phyloP scores from a whole-genome alignment of 2,329 filamentous ascomycete species.

The Daldinia eschscholtzii region DNA sequence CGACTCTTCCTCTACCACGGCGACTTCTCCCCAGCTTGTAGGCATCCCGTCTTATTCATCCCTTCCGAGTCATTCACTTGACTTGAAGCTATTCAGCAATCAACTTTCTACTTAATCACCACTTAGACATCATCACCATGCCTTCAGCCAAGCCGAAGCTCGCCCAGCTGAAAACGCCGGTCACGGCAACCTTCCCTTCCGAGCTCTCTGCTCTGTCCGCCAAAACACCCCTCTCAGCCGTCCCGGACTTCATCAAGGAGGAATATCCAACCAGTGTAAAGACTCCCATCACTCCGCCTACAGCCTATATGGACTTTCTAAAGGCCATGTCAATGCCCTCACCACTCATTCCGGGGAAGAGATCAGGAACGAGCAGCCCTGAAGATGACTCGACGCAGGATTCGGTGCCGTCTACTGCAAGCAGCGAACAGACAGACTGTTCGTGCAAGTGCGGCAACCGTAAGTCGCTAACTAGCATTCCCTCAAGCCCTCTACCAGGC shows the following conservation, averaged over 20 bases:
- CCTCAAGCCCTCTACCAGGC: slow-evolving; percentile 66
- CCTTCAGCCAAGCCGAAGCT: slow-evolving; percentile 70
- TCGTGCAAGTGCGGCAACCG: slow-evolving; percentile 68
- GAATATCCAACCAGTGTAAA: slow-evolving; percentile 71
- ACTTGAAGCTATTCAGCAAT: slow-evolving; percentile 52
- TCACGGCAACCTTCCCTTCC: slow-evolving; percentile 73
- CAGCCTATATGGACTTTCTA: slow-evolving; percentile 92
- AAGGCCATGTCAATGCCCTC: slow-evolving; percentile 83
- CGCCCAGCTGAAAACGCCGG: slow-evolving; percentile 71
- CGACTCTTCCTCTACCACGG: slow-evolving; percentile 51
- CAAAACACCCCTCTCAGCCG: slow-evolving; percentile 75
- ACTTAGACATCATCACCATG: slow-evolving; percentile 56
- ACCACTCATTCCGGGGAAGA: slow-evolving; percentile 70
- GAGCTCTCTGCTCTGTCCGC: slow-evolving; percentile 73
- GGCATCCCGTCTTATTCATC: slow-evolving; percentile 48
- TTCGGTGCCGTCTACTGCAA: slow-evolving; percentile 68
- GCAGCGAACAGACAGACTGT: slow-evolving; percentile 67
- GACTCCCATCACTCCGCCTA: slow-evolving; percentile 91
- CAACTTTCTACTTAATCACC: slow-evolving; percentile 20
- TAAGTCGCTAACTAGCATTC: slow-evolving; percentile 61
- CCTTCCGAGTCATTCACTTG: slow-evolving; percentile 61
- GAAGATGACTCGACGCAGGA: slow-evolving; percentile 60
- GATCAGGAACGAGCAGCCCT: slow-evolving; percentile 60
- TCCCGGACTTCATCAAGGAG: slow-evolving; percentile 73
- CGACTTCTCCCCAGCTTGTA: slow-evolving; percentile 56